Evolutionary conservation across 2,329 filamentous ascomycete genomes (phyloP).

Genomic region (Botrytis porri): DNA sequence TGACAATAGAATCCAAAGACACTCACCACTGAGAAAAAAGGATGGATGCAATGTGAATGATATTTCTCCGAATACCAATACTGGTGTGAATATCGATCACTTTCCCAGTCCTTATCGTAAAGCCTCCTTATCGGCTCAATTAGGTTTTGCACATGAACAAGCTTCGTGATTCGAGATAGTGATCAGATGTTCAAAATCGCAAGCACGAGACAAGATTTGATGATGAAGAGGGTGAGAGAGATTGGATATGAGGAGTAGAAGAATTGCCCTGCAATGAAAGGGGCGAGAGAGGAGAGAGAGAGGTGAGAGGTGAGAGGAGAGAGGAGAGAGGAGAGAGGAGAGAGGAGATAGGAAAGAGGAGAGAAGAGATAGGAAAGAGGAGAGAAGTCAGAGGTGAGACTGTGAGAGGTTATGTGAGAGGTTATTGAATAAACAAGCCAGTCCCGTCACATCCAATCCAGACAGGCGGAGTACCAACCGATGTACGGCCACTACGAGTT

Average conservation of each 20-base stretch:
- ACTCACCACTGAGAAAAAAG: background rate
- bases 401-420: background rate
- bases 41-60: background rate
- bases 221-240: background rate
- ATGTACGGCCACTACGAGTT: background rate
- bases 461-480: background rate
- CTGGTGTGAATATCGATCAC: background rate
- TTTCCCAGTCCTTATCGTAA: slow-evolving; percentile 5
- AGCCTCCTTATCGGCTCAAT: slow-evolving; percentile 6
- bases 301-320: background rate
- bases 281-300: too few species aligned
- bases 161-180: background rate
- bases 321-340: too few species aligned
- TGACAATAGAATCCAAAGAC: background rate
- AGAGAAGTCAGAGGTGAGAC: background rate
- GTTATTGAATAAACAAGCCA: background rate
- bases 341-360: background rate
- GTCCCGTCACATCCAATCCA: background rate
- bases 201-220: background rate
- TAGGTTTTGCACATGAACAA: slow-evolving; percentile 7
- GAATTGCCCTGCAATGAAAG: background rate
- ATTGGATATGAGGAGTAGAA: background rate
- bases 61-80: background rate
- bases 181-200: slow-evolving; percentile 4
- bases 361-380: background rate